Percentiles rank a stretch among this genome's conserved stretches.
These are phyloP conservation scores for Lecanicillium sp. DNA, from an alignment of 2,329 filamentous ascomycete species.

Conservation along the genomic window DNA sequence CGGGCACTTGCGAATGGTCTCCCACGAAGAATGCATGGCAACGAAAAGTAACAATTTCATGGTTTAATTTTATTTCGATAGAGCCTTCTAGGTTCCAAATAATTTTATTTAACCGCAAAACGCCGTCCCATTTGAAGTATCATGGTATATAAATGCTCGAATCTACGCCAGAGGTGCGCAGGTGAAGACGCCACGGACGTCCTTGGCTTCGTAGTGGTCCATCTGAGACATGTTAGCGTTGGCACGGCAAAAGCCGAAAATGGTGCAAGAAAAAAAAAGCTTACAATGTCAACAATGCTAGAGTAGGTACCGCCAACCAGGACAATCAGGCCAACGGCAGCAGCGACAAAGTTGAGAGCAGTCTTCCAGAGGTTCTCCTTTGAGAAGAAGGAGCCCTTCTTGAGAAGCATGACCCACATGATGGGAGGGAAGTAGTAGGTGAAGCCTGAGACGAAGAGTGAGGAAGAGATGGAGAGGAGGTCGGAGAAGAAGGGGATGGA, in stretches of 20 bases:
- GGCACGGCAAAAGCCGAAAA: background rate
- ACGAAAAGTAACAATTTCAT: no score
- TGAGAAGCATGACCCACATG: constrained; percentile 34
- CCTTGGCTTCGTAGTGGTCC: constrained; percentile 17
- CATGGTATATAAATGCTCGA: background rate
- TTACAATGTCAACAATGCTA: constrained; percentile 23
- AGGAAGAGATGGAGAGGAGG: constrained; percentile 48
- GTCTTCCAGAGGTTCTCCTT: constrained; percentile 20
- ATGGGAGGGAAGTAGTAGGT: constrained; percentile 35
- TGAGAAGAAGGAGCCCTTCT: constrained; percentile 21
- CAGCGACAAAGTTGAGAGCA: constrained; percentile 18
- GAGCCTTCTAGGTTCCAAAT: no score
- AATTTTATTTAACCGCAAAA: no score
- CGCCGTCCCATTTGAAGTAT: no score
- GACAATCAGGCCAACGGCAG: constrained; percentile 23
- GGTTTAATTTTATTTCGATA: no score
- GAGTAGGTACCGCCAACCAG: constrained; percentile 26
- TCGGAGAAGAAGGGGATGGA: constrained; percentile 67
- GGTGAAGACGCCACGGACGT: constrained; percentile 19
- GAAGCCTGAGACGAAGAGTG: constrained; percentile 40
- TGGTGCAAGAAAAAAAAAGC: constrained; percentile 6
- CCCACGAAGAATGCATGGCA: no score
- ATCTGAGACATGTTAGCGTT: constrained; percentile 14
- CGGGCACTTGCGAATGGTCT: no score
- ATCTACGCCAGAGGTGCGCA: constrained; percentile 13